Conservation (phyloP, 2,329 filamentous ascomycete genomes). For the Parasarocladium wereldwijsianum region DNA sequence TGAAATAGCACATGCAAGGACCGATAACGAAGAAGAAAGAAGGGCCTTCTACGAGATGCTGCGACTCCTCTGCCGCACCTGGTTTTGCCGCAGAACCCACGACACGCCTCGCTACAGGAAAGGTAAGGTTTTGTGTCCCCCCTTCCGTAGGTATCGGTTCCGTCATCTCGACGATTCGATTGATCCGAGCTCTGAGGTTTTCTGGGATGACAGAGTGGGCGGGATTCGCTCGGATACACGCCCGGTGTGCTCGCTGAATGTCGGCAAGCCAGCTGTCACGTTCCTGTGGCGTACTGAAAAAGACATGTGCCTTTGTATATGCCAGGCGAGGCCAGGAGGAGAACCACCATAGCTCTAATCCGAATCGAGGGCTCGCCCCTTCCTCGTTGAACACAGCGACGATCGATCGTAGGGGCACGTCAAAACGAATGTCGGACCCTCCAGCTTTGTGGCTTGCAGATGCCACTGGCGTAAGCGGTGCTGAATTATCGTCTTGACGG, state of each 20-base stretch:
- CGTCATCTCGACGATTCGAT: conserved; percentile 27
- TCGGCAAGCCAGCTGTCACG: conserved; percentile 34
- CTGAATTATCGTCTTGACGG: conserved; percentile 9
- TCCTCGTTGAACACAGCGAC: conserved; percentile 39
- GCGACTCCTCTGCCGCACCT: conserved; percentile 25
- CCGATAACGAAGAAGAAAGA: conserved; percentile 41
- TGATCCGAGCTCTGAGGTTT: conserved; percentile 31
- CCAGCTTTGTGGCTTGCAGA: conserved; percentile 14
- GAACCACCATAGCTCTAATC: conserved; percentile 43
- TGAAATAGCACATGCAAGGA: conserved; percentile 35
- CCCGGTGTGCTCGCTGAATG: conserved; percentile 26
- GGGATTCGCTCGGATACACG: conserved; percentile 20
- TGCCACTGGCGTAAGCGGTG: conserved; percentile 10
- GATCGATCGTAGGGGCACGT: conserved; percentile 33
- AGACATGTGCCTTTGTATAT: conserved; percentile 32
- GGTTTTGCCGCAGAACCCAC: conserved; percentile 23
- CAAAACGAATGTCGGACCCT: conserved; percentile 23
- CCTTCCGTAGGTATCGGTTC: conserved; percentile 20
- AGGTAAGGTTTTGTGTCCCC: conserved; percentile 23
- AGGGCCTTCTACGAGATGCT: conserved; percentile 31
- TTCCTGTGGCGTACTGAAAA: conserved; percentile 32
- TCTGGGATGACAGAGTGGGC: conserved; percentile 24
- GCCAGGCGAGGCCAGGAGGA: conserved; percentile 25
- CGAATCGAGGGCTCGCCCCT: conserved; percentile 31
- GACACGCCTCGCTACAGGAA: conserved; percentile 35